Conservation (phyloP, 257 asterid genomes). For the Phtheirospermum japonicum region DNA sequence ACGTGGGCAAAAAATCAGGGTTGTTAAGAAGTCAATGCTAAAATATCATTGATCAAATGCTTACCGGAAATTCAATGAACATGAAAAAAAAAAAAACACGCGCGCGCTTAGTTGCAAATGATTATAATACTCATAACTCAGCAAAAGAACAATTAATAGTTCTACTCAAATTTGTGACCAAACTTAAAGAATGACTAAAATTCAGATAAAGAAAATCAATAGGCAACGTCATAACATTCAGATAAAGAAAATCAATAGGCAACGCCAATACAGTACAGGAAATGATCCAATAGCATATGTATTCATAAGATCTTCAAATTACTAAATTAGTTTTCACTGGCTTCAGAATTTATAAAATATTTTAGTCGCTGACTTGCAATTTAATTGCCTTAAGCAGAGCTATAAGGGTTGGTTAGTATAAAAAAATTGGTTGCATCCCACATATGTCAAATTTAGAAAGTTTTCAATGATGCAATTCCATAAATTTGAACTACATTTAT, state of each 20-base stretch:
- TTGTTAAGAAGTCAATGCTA: no score
- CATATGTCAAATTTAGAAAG: not conserved
- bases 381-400: not conserved
- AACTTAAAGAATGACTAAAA: not conserved
- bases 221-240: not conserved
- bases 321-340: not conserved
- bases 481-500: not conserved
- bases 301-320: slow-evolving; percentile 1
- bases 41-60: no score
- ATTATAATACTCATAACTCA: not conserved
- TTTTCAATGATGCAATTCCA: not conserved
- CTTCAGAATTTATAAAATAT: not conserved
- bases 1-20: no score
- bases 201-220: not conserved
- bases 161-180: not conserved
- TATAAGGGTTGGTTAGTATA: not conserved
- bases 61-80: not conserved
- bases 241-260: not conserved
- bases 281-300: not conserved
- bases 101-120: not conserved
- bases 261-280: not conserved
- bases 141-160: not conserved
- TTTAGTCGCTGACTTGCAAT: not conserved
- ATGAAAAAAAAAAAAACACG: not conserved
- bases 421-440: slow-evolving; percentile 7